phyloP scores from a whole-genome alignment of 2,329 filamentous ascomycete genomes.

The Byssothecium circinans region DNA sequence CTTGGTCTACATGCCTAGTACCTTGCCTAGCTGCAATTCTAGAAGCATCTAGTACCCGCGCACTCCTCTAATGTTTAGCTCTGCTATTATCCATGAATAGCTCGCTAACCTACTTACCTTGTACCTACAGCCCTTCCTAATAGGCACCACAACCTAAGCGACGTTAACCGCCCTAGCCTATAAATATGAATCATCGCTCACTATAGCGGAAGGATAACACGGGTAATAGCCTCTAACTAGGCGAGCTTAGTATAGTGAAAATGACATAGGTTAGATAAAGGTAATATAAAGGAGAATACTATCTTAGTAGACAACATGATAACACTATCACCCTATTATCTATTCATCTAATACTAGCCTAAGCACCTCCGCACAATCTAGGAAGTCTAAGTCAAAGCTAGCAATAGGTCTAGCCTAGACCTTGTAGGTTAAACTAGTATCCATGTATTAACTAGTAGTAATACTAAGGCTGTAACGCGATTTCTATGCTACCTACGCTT shows the following conservation, averaged over 20 bases:
- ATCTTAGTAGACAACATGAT: slow-evolving; percentile 4
- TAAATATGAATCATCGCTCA: slow-evolving; percentile 9
- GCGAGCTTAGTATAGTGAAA: slow-evolving; percentile 9
- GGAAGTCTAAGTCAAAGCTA: slow-evolving; percentile 5
- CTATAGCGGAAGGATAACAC: slow-evolving; percentile 6
- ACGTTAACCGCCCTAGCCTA: slow-evolving; percentile 6
- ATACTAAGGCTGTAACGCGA: slow-evolving; percentile 2
- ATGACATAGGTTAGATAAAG: slow-evolving; percentile 6
- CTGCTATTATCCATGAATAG: no score
- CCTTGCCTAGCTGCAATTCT: slow-evolving; percentile 6
- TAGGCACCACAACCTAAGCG: slow-evolving; percentile 7
- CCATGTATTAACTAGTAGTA: slow-evolving; percentile 6
- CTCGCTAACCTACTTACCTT: slow-evolving; percentile 2
- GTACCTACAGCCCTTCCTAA: slow-evolving; percentile 1
- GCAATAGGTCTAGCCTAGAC: slow-evolving; percentile 5
- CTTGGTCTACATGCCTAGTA: not conserved
- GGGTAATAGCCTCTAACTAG: slow-evolving; percentile 2
- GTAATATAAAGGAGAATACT: slow-evolving; percentile 9
- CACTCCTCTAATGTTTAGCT: no score
- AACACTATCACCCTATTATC: slow-evolving; percentile 3
- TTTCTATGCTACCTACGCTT: not conserved
- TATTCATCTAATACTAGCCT: slow-evolving; percentile 3
- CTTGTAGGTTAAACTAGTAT: slow-evolving; percentile 10
- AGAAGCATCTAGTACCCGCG: slow-evolving; percentile 3
- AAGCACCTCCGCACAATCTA: slow-evolving; percentile 3